These are phyloP conservation scores for Suillus lakei DNA, from an alignment of 768 basidiomycete genomes.

Conservation along the genomic window DNA sequence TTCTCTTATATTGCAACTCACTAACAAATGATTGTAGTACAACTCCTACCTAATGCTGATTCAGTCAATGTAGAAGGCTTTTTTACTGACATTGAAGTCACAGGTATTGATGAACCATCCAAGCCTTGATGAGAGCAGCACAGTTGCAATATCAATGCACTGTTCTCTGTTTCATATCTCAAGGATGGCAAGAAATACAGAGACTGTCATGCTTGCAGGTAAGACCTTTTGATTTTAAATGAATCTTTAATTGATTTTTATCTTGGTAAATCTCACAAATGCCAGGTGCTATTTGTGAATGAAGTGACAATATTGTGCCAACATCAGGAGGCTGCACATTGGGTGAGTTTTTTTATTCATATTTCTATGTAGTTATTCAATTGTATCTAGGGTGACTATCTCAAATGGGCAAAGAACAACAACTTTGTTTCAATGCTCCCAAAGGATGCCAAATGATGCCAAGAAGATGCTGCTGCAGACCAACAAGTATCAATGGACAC, in stretches of 20 bases:
- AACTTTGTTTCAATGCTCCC: conserved; percentile 28
- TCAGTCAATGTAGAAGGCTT: not conserved
- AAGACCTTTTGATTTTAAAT: too few species aligned
- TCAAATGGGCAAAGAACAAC: conserved; percentile 15
- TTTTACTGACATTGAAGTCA: not conserved
- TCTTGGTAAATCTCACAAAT: too few species aligned
- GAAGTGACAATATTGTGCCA: too few species aligned
- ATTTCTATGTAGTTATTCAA: too few species aligned
- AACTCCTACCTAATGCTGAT: not conserved
- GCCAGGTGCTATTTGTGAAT: too few species aligned
- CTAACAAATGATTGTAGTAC: not conserved
- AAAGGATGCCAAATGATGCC: conserved; percentile 20
- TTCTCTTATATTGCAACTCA: not conserved
- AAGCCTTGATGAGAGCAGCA: not conserved
- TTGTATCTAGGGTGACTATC: conserved; percentile 7
- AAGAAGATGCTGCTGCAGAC: not conserved
- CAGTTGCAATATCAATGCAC: too few species aligned
- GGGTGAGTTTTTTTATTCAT: too few species aligned
- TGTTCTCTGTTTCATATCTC: not conserved
- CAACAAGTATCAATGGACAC: not conserved
- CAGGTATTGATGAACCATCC: not conserved
- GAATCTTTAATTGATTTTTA: too few species aligned
- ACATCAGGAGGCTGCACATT: too few species aligned
- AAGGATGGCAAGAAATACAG: not conserved
- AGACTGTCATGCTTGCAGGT: not conserved